Evolutionary conservation across 2,329 filamentous ascomycete species (phyloP).

Genomic region (Alternaria infectoria): DNA sequence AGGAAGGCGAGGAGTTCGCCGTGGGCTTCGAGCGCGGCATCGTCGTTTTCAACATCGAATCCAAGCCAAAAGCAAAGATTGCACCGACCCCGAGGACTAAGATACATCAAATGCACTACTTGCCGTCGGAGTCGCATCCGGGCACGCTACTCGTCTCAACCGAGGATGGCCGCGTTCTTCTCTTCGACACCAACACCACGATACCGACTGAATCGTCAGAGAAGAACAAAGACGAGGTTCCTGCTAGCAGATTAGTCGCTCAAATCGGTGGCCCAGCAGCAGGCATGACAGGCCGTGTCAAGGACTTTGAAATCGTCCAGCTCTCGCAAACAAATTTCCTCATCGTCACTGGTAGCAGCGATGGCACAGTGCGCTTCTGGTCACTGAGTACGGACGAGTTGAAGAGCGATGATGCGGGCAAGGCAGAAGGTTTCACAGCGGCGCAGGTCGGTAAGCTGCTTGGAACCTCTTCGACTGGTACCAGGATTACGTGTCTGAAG

Average conservation of each 20-base stretch:
- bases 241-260: constrained; percentile 68
- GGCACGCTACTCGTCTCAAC: constrained; percentile 79
- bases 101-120: constrained; percentile 80
- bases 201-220: constrained; percentile 40
- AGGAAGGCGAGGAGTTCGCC: constrained; percentile 79
- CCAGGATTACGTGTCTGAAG: constrained; percentile 86
- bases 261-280: constrained; percentile 76
- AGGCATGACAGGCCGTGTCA: constrained; percentile 75
- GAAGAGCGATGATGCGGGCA: constrained; percentile 12
- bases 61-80: constrained; percentile 76
- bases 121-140: constrained; percentile 58
- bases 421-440: constrained; percentile 33
- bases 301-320: constrained; percentile 78
- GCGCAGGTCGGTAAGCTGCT: constrained; percentile 69
- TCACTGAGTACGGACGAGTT: constrained; percentile 53
- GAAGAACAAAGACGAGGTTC: constrained; percentile 59
- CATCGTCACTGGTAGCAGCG: constrained; percentile 79
- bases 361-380: constrained; percentile 85
- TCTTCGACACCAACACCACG: constrained; percentile 74
- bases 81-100: constrained; percentile 74
- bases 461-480: constrained; percentile 81
- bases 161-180: constrained; percentile 85
- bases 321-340: constrained; percentile 53
- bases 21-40: constrained; percentile 88
- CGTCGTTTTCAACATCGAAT: constrained; percentile 87